phyloP scores from a whole-genome alignment of 2,329 filamentous ascomycete genomes.

The Coniochaeta hoffmannii region DNA sequence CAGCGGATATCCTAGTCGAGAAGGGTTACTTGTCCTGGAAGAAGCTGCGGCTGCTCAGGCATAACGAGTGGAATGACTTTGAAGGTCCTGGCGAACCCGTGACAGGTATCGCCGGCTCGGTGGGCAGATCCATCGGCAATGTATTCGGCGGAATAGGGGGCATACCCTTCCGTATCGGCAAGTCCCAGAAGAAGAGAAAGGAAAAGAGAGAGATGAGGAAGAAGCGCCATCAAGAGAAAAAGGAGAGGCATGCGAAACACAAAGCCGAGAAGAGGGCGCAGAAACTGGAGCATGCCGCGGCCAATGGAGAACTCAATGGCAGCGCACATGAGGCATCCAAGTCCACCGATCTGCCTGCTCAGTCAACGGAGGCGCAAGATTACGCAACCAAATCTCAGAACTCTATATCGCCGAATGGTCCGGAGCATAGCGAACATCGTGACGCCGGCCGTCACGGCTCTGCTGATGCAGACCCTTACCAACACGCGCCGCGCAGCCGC shows the following conservation, averaged over 20 bases:
- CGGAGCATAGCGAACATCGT: not conserved
- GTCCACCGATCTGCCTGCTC: not conserved
- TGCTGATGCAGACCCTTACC: constrained; percentile 4
- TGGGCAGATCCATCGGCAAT: constrained; percentile 50
- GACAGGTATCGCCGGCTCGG: constrained; percentile 55
- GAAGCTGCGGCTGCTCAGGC: constrained; percentile 54
- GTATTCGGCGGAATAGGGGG: constrained; percentile 56
- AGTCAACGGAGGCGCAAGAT: constrained; percentile 3
- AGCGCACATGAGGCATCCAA: not conserved
- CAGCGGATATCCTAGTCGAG: constrained; percentile 57
- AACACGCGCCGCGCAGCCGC: constrained; percentile 10
- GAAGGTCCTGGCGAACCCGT: constrained; percentile 68
- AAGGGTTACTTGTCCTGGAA: constrained; percentile 56
- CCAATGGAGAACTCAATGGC: not conserved
- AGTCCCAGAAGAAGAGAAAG: constrained; percentile 46
- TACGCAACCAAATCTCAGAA: constrained; percentile 3
- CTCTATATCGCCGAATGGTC: not conserved
- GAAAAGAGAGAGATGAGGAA: constrained; percentile 39
- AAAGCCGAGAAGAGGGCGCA: not conserved
- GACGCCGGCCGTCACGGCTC: not conserved
- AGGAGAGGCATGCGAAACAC: constrained; percentile 9
- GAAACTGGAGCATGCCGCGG: not conserved
- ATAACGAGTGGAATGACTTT: constrained; percentile 71
- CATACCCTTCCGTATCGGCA: constrained; percentile 55
- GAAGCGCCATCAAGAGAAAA: constrained; percentile 19